Conservation (phyloP, 805 yeast genomes). For the Aciculoconidium aculeatum region DNA sequence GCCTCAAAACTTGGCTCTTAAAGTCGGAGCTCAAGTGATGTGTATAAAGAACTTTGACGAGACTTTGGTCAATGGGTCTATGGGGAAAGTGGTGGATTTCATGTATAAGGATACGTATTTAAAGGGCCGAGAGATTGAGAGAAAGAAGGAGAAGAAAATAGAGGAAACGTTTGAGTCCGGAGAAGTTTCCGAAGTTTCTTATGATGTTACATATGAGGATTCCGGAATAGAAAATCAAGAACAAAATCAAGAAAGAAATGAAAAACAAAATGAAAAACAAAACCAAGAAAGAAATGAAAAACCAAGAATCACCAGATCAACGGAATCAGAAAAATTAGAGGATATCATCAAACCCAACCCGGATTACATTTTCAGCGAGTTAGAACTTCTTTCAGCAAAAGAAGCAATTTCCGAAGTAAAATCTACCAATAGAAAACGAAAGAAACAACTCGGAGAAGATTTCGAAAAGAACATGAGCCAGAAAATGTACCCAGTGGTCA, state of each 20-base stretch:
- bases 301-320: too few relatives aligned
- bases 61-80: slow-evolving; percentile 68
- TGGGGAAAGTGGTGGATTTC: slow-evolving; percentile 64
- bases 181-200: slow-evolving; percentile 5
- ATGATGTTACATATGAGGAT: slow-evolving; percentile 15
- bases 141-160: slow-evolving; percentile 2
- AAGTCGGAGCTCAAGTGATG: slow-evolving; percentile 78
- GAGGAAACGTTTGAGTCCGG: slow-evolving; percentile 4
- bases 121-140: slow-evolving; percentile 11
- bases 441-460: slow-evolving; percentile 38
- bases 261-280: not conserved
- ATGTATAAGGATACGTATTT: slow-evolving; percentile 37
- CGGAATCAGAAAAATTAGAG: too few relatives aligned
- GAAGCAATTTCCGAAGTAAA: slow-evolving; percentile 14
- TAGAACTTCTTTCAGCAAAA: slow-evolving; percentile 2
- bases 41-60: slow-evolving; percentile 71
- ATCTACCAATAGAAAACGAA: slow-evolving; percentile 38
- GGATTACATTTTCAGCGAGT: slow-evolving; percentile 7
- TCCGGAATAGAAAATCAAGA: too few relatives aligned
- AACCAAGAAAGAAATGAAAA: slow-evolving; percentile 1
- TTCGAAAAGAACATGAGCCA: slow-evolving; percentile 41
- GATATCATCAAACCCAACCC: too few relatives aligned
- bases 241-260: not conserved
- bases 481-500: slow-evolving; percentile 64
- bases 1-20: slow-evolving; percentile 49